Base-by-base conservation (phyloP, 202 grass and related monocot species). In the Carex arenaria region DNA sequence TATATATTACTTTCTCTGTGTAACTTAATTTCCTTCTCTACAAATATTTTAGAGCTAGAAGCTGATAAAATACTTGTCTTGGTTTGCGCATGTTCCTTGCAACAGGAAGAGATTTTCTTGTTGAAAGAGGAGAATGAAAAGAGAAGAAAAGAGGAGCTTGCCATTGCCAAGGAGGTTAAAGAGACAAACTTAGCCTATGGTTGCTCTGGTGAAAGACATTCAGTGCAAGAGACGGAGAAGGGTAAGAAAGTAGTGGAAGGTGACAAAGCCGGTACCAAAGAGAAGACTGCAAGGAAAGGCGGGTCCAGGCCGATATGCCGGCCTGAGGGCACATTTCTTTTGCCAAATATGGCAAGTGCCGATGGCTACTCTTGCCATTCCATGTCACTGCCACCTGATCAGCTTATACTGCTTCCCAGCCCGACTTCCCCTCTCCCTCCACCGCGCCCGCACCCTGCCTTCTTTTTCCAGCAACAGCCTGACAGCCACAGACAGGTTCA, bases 271-370 rank as follows among this genome's bases (percentile, higher is more conserved):
- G 67, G 68, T 71, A 80, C 14, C 47, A 85, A 36, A 64, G 84
- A 88, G 61, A 83, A 78, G 81, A 26, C 28, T 43, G 64, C 53
- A 38, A 82, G 77, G 69, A 93, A 84, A 90, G 94, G 87, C 71
- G 89, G 88, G 60, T 92, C 95, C 84, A 82, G 74, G 67, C 26
- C 26, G 26, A 84, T 92, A 80, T 99, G 88, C 85, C 93, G 87
- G 72, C 96, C 89, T 40, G 86, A 90, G 78, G 88, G 88, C 40
- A 89, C 89, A 26, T 98, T 98, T 80, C 72, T 93, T 64, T 93
- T 85, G 96, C 96, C 93, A 34, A 89, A 92, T 86, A 91, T 89
- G 92, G 83, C 79, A 56, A 85, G 63, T 15, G 66, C 79, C 70
- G 80, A 88, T 5, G 80, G 85, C 28, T 36, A 64, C 84, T 84